Percentiles rank a stretch among this genome's conserved stretches.
Evolutionary conservation across 1,139 yeast species (phyloP).

Genomic region (Nadsonia starkeyi-henricii): DNA sequence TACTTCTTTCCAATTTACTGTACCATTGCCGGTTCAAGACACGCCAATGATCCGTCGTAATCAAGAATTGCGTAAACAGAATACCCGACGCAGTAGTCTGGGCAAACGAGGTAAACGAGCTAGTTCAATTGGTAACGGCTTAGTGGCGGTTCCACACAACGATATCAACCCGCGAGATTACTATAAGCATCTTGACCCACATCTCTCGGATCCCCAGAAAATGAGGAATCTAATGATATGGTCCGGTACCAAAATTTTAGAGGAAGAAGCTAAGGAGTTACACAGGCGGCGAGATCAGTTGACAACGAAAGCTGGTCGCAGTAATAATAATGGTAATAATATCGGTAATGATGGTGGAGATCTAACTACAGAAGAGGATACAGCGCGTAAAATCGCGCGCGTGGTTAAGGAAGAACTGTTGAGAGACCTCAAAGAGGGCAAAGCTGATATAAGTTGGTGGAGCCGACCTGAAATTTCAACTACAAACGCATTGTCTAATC

Average conservation of each 20-base stretch:
- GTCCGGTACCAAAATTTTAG: constrained; percentile 44
- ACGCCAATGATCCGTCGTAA: not conserved
- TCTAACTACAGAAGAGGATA: constrained; percentile 14
- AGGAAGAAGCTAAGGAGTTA: constrained; percentile 22
- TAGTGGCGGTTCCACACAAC: constrained; percentile 51
- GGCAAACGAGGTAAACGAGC: constrained; percentile 50
- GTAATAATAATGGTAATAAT: constrained; percentile 15
- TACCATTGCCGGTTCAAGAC: not conserved
- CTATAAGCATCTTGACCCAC: constrained; percentile 47
- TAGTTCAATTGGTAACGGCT: constrained; percentile 66
- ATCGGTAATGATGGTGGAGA: constrained; percentile 8
- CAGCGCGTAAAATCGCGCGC: constrained; percentile 31
- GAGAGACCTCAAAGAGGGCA: constrained; percentile 43
- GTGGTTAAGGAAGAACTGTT: constrained; percentile 54
- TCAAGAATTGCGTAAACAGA: not conserved
- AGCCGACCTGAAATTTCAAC: constrained; percentile 22
- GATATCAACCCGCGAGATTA: constrained; percentile 44
- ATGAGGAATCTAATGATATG: constrained; percentile 59
- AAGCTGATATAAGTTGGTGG: constrained; percentile 58
- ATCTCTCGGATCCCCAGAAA: constrained; percentile 57
- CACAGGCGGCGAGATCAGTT: constrained; percentile 5
- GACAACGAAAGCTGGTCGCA: constrained; percentile 4
- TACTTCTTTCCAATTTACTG: not conserved
- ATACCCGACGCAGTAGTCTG: not conserved
- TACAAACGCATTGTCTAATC: constrained; percentile 15